Percentiles rank a stretch among this genome's conserved stretches.
Evolutionary conservation across 2,329 filamentous ascomycete genomes (phyloP).

Genomic region (Blumeriella jaapii): DNA sequence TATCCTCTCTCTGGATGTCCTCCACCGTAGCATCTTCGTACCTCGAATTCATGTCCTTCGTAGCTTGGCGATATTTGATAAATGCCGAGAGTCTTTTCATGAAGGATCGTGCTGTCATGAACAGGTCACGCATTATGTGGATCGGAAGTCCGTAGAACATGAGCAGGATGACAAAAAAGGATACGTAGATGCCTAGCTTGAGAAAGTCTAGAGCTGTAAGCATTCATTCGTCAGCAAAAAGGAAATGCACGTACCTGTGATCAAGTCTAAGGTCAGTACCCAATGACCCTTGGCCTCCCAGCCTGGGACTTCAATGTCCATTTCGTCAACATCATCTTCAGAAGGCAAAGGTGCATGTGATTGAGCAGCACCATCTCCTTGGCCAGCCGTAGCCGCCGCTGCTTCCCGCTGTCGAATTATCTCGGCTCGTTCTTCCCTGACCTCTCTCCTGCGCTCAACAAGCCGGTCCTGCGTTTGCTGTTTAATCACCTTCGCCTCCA

Average conservation of each 20-base stretch:
- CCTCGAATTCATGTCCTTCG: conserved; percentile 80
- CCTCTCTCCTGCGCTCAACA: conserved; percentile 54
- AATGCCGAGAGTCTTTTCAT: conserved; percentile 81
- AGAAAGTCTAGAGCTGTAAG: conserved; percentile 56
- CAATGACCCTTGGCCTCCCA: conserved; percentile 96
- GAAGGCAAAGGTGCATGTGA: conserved; percentile 39
- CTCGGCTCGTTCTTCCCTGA: conserved; percentile 45
- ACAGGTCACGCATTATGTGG: conserved; percentile 91
- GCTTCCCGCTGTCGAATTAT: conserved; percentile 31
- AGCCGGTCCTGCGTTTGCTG: conserved; percentile 62
- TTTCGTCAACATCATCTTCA: conserved; percentile 75
- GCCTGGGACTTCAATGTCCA: conserved; percentile 87
- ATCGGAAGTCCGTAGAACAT: conserved; percentile 92
- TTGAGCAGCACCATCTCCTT: conserved; percentile 18
- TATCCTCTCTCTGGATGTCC: conserved; percentile 76
- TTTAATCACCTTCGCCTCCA: conserved; percentile 64
- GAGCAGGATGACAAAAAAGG: conserved; percentile 88
- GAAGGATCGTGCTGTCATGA: conserved; percentile 88
- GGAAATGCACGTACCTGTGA: conserved; percentile 48
- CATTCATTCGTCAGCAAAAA: not conserved
- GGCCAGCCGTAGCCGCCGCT: conserved; percentile 29
- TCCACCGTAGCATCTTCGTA: conserved; percentile 86
- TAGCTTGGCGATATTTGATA: conserved; percentile 79
- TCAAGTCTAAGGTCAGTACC: conserved; percentile 76
- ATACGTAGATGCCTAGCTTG: conserved; percentile 78